phyloP scores from a whole-genome alignment of 306 rosid genomes.

The Prinsepia uniflora region DNA sequence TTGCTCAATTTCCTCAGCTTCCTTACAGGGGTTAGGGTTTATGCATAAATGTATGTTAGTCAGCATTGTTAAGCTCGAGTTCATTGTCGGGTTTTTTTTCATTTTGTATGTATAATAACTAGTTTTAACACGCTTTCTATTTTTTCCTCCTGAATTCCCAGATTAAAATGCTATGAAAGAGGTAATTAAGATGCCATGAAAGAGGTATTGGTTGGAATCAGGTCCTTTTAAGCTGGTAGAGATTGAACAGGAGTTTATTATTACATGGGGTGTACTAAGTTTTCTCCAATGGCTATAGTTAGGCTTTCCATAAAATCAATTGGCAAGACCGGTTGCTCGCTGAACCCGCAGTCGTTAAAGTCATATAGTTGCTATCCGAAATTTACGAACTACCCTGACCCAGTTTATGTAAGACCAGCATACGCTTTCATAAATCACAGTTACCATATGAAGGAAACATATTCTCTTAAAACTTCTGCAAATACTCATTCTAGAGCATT shows the following conservation, averaged over 20 bases:
- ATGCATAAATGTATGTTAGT: not conserved
- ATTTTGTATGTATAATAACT: conserved; percentile 1
- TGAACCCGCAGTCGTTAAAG: conserved; percentile 23
- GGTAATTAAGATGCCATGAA: no score
- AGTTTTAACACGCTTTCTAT: conserved; percentile 9
- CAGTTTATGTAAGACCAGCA: conserved; percentile 26
- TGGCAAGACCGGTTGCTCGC: conserved; percentile 24
- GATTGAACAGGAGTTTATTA: not conserved
- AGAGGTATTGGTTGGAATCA: not conserved
- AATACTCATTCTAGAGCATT: conserved; percentile 17
- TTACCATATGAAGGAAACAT: conserved; percentile 26
- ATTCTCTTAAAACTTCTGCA: conserved; percentile 11
- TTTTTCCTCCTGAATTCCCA: conserved; percentile 23
- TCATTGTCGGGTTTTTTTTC: conserved; percentile 17
- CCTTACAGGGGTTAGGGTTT: conserved; percentile 20
- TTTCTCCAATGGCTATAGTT: conserved; percentile 43
- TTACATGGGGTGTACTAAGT: conserved; percentile 17
- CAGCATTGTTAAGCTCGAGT: conserved; percentile 5
- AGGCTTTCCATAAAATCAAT: conserved; percentile 42
- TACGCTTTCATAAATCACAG: conserved; percentile 18
- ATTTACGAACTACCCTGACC: conserved; percentile 19
- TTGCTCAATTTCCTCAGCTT: conserved; percentile 8
- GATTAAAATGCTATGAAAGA: conserved; percentile 23
- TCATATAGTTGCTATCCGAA: conserved; percentile 25
- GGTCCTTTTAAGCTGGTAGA: conserved; percentile 6